A percentile compares a stretch with the other conserved stretches of the same genome.
phyloP scores from a whole-genome alignment of 2,329 filamentous ascomycete genomes.

The Cercospora berteroae region DNA sequence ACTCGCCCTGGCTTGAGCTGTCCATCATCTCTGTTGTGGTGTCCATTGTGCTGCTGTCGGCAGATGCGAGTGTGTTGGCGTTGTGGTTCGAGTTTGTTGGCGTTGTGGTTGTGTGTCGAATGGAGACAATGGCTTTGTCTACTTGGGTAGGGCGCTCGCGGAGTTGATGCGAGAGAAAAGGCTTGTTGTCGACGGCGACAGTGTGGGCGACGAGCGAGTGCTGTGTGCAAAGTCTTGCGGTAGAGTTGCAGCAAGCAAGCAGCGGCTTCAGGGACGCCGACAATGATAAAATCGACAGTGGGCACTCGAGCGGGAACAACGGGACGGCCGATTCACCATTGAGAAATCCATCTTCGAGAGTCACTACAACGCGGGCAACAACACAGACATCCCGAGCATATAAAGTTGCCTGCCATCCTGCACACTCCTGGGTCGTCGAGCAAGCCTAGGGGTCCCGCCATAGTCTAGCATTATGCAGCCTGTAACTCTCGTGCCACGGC shows the following conservation, averaged over 20 bases:
- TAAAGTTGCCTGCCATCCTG: not conserved
- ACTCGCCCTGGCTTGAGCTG: not conserved
- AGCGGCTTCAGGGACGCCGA: not conserved
- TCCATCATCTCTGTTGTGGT: not conserved
- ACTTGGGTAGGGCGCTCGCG: not conserved
- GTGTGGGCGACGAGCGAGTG: not conserved
- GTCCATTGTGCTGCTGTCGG: not conserved
- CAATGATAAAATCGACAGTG: not conserved
- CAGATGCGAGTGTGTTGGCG: not conserved
- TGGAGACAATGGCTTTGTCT: not conserved
- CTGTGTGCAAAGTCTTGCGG: not conserved
- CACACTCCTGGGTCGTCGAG: not conserved
- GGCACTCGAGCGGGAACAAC: not conserved
- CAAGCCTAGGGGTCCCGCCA: not conserved
- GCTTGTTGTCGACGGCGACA: not conserved
- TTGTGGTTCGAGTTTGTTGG: not conserved
- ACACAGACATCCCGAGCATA: not conserved
- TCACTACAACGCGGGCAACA: not conserved
- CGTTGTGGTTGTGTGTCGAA: not conserved
- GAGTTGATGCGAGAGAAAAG: too few relatives aligned
- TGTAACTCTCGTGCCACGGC: not conserved
- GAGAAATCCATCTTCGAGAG: not conserved
- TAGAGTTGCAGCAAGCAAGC: not conserved
- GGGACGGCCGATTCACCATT: not conserved
- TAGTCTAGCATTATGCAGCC: not conserved